phyloP scores from a whole-genome alignment of 306 rosid genomes.

The Cicer judaicum region DNA sequence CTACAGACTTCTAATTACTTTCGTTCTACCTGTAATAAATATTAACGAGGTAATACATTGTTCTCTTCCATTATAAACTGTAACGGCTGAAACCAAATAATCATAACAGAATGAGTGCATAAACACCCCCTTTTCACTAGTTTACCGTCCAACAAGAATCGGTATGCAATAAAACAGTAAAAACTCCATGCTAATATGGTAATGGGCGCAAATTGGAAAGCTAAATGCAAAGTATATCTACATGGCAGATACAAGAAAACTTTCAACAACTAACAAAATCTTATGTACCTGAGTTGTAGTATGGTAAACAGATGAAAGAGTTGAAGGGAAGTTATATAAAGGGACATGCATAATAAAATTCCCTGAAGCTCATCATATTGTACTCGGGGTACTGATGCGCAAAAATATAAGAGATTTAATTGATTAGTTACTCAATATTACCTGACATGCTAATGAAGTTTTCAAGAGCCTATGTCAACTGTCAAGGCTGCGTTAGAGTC shows the following conservation, averaged over 20 bases:
- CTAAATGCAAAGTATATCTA: neutral
- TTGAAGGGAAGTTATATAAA: constrained; percentile 19
- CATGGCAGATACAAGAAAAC: no score
- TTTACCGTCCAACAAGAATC: neutral
- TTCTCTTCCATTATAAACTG: constrained; percentile 21
- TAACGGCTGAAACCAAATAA: constrained; percentile 18
- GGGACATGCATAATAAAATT: neutral
- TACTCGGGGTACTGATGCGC: neutral
- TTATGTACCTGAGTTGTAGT: neutral
- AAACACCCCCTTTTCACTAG: constrained; percentile 12
- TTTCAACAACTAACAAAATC: no score
- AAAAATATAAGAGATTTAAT: constrained; percentile 1
- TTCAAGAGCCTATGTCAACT: constrained; percentile 7
- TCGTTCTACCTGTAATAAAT: constrained; percentile 10
- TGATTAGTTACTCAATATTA: constrained; percentile 13
- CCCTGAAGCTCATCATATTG: constrained; percentile 1
- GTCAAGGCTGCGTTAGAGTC: neutral
- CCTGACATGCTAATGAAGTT: constrained; percentile 19
- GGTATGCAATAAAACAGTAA: no score
- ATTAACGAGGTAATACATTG: constrained; percentile 2
- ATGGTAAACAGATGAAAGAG: neutral
- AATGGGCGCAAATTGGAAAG: neutral
- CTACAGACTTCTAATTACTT: neutral
- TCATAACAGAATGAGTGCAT: constrained; percentile 18
- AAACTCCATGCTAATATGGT: neutral